Evolutionary conservation across 2,329 filamentous ascomycete species (phyloP), one percentile per base, ranked within the genome.

Genomic region (Shiraia bambusicola): DNA sequence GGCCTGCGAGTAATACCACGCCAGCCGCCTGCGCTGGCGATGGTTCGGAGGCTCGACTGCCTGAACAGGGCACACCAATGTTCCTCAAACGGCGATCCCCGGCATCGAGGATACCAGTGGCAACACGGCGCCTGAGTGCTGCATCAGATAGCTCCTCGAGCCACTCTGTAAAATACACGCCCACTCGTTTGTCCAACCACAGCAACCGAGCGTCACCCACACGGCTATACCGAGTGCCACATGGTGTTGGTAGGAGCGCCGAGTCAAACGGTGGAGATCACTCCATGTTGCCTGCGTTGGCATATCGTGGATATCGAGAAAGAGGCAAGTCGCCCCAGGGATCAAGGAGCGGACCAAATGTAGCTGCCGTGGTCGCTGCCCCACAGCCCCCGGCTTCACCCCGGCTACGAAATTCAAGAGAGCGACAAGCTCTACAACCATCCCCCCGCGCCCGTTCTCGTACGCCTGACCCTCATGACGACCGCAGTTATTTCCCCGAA

Each of bases 131-230:
- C 6, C 51, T 58, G 45, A 67, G 65, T 39, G 51, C 48, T n/a
- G 54, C 59, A 4, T 69, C 66, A 39, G 64, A 68, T 28, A 61
- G 56, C 38, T 63, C 66, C 3, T 66, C 66, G 13, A 63, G 49
- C n/a, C 58, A 54, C 7, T 68, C 65, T 5, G 55, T 57, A 5
- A 65, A 56, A 30, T 59, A 61, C 34, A 59, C 59, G 11, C 57
- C 57, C 9, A 60, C 57, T 11, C 52, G 52, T 26, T 28, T 42
- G 14, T 46, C 39, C 17, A 48, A 46, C 31, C 50, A 54, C 41
- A 58, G 60, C 50, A 57, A 55, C 22, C 52, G 52, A 34, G 52
- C 49, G 7, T 66, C 65, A 14, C 61, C 64, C 14, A 59, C 58
- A 6, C 50, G 56, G 13, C 43, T 54, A 30, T 47, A 47, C 44